Percentiles rank a stretch among this genome's conserved stretches.
Evolutionary conservation across 106 monocot genomes (phyloP).

Genomic region (Hemerocallis citrina): DNA sequence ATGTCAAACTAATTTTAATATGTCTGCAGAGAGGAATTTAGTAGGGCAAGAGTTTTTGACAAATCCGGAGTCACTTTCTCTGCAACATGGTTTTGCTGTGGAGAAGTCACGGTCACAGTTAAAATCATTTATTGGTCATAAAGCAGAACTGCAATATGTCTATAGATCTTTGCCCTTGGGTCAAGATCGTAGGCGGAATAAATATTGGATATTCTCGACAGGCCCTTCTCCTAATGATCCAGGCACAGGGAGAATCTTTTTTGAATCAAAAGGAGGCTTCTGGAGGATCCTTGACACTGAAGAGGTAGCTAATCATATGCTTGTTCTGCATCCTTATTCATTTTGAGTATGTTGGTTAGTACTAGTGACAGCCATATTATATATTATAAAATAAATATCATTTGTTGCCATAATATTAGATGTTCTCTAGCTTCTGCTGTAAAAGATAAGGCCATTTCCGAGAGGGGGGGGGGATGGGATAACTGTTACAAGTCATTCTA

Average conservation of each 20-base stretch:
- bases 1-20: constrained; percentile 18
- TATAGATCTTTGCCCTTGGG: constrained; percentile 93
- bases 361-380: neutral
- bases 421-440: no score
- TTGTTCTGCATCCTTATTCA: neutral
- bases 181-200: constrained; percentile 91
- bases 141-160: constrained; percentile 83
- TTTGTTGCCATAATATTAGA: no score
- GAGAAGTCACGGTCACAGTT: constrained; percentile 86
- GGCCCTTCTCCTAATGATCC: constrained; percentile 86
- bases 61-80: constrained; percentile 32
- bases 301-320: constrained; percentile 50
- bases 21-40: constrained; percentile 36
- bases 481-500: no score
- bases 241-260: constrained; percentile 89
- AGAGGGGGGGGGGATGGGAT: no score
- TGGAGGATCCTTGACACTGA: constrained; percentile 95
- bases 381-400: no score
- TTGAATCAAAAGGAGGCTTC: constrained; percentile 77
- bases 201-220: constrained; percentile 92
- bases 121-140: constrained; percentile 82
- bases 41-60: constrained; percentile 40
- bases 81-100: constrained; percentile 51
- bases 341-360: neutral
- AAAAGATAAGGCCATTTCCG: no score